Percentiles rank a stretch among this genome's conserved stretches.
Evolutionary conservation across 495 filamentous ascomycete species (phyloP).

Genomic region (Penicillium goetzii): DNA sequence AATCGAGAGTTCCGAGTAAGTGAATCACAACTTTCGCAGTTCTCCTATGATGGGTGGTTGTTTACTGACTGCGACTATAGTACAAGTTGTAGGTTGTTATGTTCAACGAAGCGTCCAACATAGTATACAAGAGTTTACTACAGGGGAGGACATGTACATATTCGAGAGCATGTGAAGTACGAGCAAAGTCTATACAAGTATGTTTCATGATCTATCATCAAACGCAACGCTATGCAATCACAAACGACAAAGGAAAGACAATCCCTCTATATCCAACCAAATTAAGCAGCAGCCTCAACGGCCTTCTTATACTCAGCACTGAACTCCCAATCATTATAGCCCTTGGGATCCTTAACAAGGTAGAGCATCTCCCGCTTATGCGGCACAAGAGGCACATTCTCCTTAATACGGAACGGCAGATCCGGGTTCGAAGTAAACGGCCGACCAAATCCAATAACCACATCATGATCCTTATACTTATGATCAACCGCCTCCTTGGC

Average conservation of each 20-base stretch:
- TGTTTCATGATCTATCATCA: not conserved
- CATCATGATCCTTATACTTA: conserved; percentile 55
- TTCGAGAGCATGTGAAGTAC: not conserved
- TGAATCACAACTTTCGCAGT: conserved; percentile 34
- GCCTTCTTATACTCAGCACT: conserved; percentile 44
- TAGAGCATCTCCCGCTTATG: conserved; percentile 69
- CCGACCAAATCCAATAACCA: conserved; percentile 62
- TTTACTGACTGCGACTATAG: conserved; percentile 16
- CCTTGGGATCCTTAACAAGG: conserved; percentile 43
- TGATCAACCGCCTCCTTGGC: conserved; percentile 58
- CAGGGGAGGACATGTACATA: not conserved
- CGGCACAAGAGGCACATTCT: conserved; percentile 56
- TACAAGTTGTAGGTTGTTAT: conserved; percentile 18
- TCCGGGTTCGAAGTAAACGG: conserved; percentile 75
- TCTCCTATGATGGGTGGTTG: not conserved
- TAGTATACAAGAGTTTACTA: not conserved
- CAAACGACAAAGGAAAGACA: not conserved
- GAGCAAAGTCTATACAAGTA: not conserved
- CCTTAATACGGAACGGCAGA: conserved; percentile 62
- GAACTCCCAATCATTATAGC: conserved; percentile 66
- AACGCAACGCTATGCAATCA: conserved; percentile 23
- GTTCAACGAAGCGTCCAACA: not conserved
- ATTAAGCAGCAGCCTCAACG: conserved; percentile 28
- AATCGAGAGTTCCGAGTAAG: conserved; percentile 39
- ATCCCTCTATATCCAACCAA: conserved; percentile 9